Evolutionary conservation across 148 eudicot species (phyloP).

Genomic region (Heliosperma pusillum): DNA sequence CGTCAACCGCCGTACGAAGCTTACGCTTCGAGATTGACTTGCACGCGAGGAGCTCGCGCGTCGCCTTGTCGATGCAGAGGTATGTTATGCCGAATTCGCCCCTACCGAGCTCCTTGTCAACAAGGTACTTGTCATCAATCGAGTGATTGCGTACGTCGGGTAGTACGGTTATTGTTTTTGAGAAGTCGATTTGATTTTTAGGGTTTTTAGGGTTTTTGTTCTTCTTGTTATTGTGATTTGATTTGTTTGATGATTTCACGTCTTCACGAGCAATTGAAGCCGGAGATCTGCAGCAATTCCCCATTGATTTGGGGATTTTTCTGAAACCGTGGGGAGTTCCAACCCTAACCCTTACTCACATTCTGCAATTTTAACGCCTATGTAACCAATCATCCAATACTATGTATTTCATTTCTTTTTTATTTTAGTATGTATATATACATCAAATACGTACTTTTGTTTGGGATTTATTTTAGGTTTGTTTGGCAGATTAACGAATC

Average conservation of each 20-base stretch:
- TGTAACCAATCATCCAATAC: too few relatives aligned
- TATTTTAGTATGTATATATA: too few relatives aligned
- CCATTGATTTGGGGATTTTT: slow-evolving; percentile 47
- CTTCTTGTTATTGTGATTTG: background rate
- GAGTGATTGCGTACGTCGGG: slow-evolving; percentile 38
- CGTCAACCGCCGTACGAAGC: slow-evolving; percentile 76
- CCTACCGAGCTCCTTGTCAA: slow-evolving; percentile 74
- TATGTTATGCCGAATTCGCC: slow-evolving; percentile 93
- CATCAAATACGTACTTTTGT: too few relatives aligned
- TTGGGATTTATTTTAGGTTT: too few relatives aligned
- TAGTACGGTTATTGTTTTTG: too few relatives aligned
- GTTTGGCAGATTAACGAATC: too few relatives aligned
- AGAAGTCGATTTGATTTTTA: too few relatives aligned
- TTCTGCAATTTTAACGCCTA: too few relatives aligned
- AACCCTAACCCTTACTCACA: too few relatives aligned
- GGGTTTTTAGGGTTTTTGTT: slow-evolving; percentile 24
- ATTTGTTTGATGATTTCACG: slow-evolving; percentile 58
- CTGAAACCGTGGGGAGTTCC: too few relatives aligned
- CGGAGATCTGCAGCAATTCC: slow-evolving; percentile 98
- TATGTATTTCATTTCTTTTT: too few relatives aligned
- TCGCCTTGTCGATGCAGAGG: slow-evolving; percentile 54
- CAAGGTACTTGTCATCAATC: slow-evolving; percentile 70
- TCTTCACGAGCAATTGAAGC: slow-evolving; percentile 88
- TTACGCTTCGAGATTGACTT: slow-evolving; percentile 92
- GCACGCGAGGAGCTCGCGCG: slow-evolving; percentile 67